Percentiles rank a stretch among this genome's conserved stretches.
These are phyloP conservation scores for Corrigiola litoralis DNA, from an alignment of 179 eudicot species.

Conservation along the genomic window DNA sequence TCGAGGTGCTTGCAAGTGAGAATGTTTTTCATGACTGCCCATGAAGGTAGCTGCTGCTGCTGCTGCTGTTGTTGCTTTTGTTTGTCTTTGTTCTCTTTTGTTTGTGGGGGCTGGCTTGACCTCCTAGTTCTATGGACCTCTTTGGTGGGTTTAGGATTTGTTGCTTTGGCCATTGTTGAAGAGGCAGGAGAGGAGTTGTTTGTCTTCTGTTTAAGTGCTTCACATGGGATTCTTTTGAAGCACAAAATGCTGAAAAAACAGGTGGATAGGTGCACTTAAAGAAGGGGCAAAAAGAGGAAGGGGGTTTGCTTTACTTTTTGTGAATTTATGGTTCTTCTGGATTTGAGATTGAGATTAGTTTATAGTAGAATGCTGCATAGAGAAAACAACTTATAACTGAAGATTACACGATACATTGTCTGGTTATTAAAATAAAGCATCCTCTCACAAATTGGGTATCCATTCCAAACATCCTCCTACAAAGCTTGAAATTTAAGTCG, in stretches of 20 bases:
- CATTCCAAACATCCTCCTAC: too few relatives aligned
- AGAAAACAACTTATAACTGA: too few relatives aligned
- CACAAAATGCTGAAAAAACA: constrained; percentile 20
- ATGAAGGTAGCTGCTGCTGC: constrained; percentile 48
- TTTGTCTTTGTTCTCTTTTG: not conserved
- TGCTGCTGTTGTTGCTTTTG: constrained; percentile 10
- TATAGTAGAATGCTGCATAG: too few relatives aligned
- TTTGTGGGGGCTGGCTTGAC: constrained; percentile 1
- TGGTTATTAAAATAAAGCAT: too few relatives aligned
- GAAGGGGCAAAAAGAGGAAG: not conserved
- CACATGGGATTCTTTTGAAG: constrained; percentile 26
- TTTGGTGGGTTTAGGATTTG: constrained; percentile 44
- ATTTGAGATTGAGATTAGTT: constrained; percentile 11
- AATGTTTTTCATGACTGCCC: constrained; percentile 68
- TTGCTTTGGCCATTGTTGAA: constrained; percentile 57
- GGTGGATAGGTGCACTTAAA: constrained; percentile 15
- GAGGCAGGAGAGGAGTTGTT: constrained; percentile 1
- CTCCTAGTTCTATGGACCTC: constrained; percentile 32
- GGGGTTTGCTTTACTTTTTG: constrained; percentile 10
- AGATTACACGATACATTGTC: too few relatives aligned
- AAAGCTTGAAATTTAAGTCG: too few relatives aligned
- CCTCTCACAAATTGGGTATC: too few relatives aligned
- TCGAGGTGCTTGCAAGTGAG: constrained; percentile 76
- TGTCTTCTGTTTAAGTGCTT: constrained; percentile 5
- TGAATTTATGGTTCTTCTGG: constrained; percentile 9